A percentile compares a stretch with the other conserved stretches of the same genome.
phyloP scores from a whole-genome alignment of 805 yeast genomes.

The Metschnikowia santaceciliae region DNA sequence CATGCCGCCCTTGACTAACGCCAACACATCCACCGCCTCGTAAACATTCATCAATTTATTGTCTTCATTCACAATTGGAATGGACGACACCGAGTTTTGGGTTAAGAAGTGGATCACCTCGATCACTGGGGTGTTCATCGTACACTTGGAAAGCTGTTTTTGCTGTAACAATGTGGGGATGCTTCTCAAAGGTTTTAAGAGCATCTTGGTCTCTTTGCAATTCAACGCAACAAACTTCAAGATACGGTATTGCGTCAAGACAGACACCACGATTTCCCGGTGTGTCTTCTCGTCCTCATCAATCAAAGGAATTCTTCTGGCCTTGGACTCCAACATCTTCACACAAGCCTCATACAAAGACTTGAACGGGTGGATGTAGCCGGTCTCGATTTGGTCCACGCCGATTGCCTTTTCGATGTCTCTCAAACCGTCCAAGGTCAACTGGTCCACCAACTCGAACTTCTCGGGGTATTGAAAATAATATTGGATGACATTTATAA shows the following conservation, averaged over 20 bases:
- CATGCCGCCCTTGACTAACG: constrained; percentile 90
- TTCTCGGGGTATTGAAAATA: constrained; percentile 86
- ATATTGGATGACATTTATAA: constrained; percentile 91
- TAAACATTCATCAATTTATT: constrained; percentile 74
- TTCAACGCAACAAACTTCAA: constrained; percentile 92
- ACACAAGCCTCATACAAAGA: constrained; percentile 90
- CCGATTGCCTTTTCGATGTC: constrained; percentile 87
- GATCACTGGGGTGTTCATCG: constrained; percentile 87
- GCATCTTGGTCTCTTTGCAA: constrained; percentile 87
- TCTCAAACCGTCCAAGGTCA: constrained; percentile 78
- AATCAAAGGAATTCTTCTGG: constrained; percentile 89
- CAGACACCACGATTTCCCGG: constrained; percentile 92
- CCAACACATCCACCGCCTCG: constrained; percentile 92
- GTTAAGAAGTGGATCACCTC: constrained; percentile 85
- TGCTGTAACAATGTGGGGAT: constrained; percentile 59
- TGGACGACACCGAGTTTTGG: constrained; percentile 77
- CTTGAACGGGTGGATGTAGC: constrained; percentile 85
- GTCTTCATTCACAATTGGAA: constrained; percentile 85
- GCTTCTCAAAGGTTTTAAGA: constrained; percentile 70
- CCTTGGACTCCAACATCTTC: constrained; percentile 81
- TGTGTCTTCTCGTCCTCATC: constrained; percentile 91
- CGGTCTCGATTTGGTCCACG: constrained; percentile 79
- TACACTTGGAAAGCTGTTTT: constrained; percentile 64
- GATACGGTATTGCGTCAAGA: constrained; percentile 92
- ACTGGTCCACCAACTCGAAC: constrained; percentile 79